Evolutionary conservation across 441 rosid genomes (phyloP), one percentile per base, ranked within the genome.

Genomic region (Mallotus japonicus): DNA sequence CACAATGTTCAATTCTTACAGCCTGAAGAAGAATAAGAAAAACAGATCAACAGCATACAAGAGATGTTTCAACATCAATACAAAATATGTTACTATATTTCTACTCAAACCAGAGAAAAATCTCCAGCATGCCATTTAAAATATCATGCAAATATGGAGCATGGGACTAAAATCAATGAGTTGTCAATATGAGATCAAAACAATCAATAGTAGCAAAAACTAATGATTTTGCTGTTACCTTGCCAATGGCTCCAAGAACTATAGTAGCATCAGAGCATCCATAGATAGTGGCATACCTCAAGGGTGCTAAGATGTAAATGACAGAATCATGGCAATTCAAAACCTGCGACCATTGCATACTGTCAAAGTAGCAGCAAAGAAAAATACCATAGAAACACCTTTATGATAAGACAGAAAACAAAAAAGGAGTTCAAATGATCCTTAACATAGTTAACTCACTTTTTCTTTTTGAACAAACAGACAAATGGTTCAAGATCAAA

Each of bases 171-270:
- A 67, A 65, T 8, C 70, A 22, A 73, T 49, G 54, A 37, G 19
- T 69, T 22, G 40, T 16, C 57, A 40, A 62, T 19, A 51, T 51
- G 65, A 19, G 7, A 56, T 22, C 28, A 53, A 62, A 72, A 71
- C 56, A 71, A 12, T 65, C 24, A 76, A 57, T 6, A 65, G 7
- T 64, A 28, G 22, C 32, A 60, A 63, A 8, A 44, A 56, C 59
- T 4, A 74, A 56, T 2, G 40, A 44, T 17, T 75, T 5, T 13
- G 28, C 28, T 16, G 44, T 80, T 85, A 96, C 99, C 97, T 96
- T 96, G 84, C 99, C 99, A 79, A 90, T 95, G 70, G 99, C 98
- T 83, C 99, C 99, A 79, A 96, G 86, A 82, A 96, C 88, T 77
- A 96, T 89, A 65, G 99, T 93, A 56, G 98, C 77, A 79, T 93